A percentile compares a stretch with the other conserved stretches of the same genome.
These are phyloP conservation scores for Aspergillus bertholletiae DNA, from an alignment of 495 filamentous ascomycete genomes.

Conservation along the genomic window DNA sequence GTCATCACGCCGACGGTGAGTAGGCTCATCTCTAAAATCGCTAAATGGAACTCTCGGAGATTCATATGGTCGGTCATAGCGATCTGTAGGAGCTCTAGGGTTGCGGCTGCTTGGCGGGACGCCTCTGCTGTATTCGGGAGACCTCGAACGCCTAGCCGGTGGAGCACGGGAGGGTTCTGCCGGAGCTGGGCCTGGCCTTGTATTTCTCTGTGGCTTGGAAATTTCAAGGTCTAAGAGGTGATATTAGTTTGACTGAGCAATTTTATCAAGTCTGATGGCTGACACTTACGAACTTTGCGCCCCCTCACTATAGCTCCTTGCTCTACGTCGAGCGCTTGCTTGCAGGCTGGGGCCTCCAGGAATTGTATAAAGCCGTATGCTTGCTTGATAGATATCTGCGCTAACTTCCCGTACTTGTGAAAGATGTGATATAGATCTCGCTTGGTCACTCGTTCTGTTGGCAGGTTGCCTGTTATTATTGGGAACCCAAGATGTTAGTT, in stretches of 20 bases:
- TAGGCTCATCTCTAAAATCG: conserved; percentile 48
- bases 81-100: conserved; percentile 34
- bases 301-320: conserved; percentile 77
- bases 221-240: conserved; percentile 76
- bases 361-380: conserved; percentile 98
- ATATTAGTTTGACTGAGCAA: conserved; percentile 3
- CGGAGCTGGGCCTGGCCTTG: conserved; percentile 44
- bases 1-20: conserved; percentile 54
- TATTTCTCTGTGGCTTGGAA: conserved; percentile 82
- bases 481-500: not conserved
- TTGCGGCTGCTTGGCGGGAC: conserved; percentile 36
- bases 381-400: conserved; percentile 95
- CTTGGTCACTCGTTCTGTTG: conserved; percentile 89
- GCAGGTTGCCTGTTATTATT: conserved; percentile 71
- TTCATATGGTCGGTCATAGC: conserved; percentile 43
- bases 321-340: conserved; percentile 66
- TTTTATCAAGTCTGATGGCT: not conserved
- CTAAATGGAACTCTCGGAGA: conserved; percentile 37
- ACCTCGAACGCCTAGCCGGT: conserved; percentile 57
- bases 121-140: conserved; percentile 63
- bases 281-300: conserved; percentile 82
- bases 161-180: conserved; percentile 36
- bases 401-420: conserved; percentile 77
- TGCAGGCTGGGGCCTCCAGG: conserved; percentile 68
- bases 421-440: conserved; percentile 90